These are phyloP conservation scores for Ophiocordyceps sinensis DNA, from an alignment of 2,329 filamentous ascomycete genomes.

Conservation along the genomic window DNA sequence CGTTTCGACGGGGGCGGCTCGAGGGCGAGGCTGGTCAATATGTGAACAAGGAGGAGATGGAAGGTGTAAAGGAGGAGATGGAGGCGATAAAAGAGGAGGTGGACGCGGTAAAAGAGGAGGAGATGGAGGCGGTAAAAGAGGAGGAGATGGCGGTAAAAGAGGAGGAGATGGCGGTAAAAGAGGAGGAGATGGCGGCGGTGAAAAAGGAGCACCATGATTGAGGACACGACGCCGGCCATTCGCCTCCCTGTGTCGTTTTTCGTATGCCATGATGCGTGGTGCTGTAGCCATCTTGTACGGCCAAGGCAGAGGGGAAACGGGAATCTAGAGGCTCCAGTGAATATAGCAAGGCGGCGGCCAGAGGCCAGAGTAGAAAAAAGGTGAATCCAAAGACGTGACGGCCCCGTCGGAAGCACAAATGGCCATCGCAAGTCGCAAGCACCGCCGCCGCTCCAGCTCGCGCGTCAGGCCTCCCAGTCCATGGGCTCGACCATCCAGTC, in stretches of 20 bases:
- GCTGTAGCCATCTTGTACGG: no score
- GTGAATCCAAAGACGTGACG: no score
- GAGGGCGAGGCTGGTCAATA: slow-evolving; percentile 9
- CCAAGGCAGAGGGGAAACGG: no score
- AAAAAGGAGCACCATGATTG: slow-evolving; percentile 1
- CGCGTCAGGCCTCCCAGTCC: slow-evolving; percentile 18
- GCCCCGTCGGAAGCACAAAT: no score
- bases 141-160: background rate
- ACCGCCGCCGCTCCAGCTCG: no score
- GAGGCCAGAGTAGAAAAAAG: no score
- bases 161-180: background rate
- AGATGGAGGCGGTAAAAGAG: background rate
- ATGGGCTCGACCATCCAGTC: slow-evolving; percentile 26
- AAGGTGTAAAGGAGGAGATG: slow-evolving; percentile 2
- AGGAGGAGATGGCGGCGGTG: slow-evolving; percentile 2
- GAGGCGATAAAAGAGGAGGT: background rate
- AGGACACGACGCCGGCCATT: no score
- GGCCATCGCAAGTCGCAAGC: no score
- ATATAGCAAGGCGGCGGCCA: no score
- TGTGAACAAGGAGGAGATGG: slow-evolving; percentile 2
- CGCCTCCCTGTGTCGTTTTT: no score
- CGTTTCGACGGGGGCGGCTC: slow-evolving; percentile 17
- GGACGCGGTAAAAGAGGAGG: background rate
- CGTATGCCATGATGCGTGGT: no score
- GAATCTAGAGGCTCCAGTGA: no score